A percentile compares a stretch with the other conserved stretches of the same genome.
These are phyloP conservation scores for Cucumis hystrix DNA, from an alignment of 306 rosid species.

Conservation along the genomic window DNA sequence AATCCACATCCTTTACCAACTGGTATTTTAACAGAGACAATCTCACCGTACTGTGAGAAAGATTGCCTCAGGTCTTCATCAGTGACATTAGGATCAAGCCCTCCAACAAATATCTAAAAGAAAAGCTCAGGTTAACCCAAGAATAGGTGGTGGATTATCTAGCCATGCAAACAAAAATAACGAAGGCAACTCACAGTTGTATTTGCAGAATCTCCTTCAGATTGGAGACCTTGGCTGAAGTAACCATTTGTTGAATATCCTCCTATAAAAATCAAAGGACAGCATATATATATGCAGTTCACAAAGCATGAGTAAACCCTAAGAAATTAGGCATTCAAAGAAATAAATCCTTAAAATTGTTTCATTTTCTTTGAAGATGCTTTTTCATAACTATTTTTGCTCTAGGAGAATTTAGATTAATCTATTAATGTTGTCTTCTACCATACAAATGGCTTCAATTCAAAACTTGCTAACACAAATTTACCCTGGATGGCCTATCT, in stretches of 20 bases:
- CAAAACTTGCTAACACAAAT: background rate
- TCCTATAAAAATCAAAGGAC: constrained; percentile 26
- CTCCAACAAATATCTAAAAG: constrained; percentile 91
- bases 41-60: constrained; percentile 79
- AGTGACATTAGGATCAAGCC: constrained; percentile 80
- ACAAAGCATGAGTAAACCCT: too few species aligned
- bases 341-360: background rate
- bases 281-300: background rate
- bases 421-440: background rate
- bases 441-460: background rate
- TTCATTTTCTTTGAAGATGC: background rate
- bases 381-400: background rate
- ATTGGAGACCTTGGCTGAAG: constrained; percentile 36
- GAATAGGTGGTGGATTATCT: background rate
- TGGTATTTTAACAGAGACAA: constrained; percentile 91
- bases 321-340: too few species aligned
- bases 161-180: constrained; percentile 1
- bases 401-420: background rate
- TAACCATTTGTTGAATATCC: constrained; percentile 64
- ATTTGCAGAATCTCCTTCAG: constrained; percentile 78
- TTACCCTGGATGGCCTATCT: background rate
- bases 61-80: constrained; percentile 95
- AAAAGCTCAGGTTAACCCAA: constrained; percentile 16
- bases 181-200: constrained; percentile 56
- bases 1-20: constrained; percentile 97